A percentile compares a stretch with the other conserved stretches of the same genome.
These are phyloP conservation scores for Oldenlandia corymbosa DNA, from an alignment of 257 asterid species.

Conservation along the genomic window DNA sequence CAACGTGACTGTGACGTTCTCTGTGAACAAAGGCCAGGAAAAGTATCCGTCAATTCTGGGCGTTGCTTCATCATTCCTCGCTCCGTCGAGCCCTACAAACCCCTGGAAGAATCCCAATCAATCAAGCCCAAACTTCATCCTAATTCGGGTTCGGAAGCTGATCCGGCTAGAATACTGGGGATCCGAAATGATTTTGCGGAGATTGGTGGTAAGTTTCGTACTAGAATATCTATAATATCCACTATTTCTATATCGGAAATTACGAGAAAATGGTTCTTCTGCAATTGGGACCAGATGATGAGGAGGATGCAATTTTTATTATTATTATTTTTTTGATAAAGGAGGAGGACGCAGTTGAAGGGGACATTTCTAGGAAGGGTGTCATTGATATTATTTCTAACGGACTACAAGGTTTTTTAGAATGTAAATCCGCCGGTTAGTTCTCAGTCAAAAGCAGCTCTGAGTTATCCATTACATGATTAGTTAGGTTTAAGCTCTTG, in stretches of 20 bases:
- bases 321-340: too few species aligned
- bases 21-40: too few species aligned
- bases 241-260: constrained; percentile 80
- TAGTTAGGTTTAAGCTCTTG: not conserved
- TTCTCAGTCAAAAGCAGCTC: not conserved
- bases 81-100: constrained; percentile 53
- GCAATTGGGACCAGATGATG: constrained; percentile 76
- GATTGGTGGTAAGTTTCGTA: constrained; percentile 90
- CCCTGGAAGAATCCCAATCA: not conserved
- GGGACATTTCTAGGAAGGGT: constrained; percentile 27
- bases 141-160: constrained; percentile 19
- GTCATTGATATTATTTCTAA: constrained; percentile 81
- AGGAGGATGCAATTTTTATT: too few species aligned
- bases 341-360: constrained; percentile 36
- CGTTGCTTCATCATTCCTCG: constrained; percentile 91
- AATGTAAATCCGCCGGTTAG: too few species aligned
- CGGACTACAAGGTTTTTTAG: too few species aligned
- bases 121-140: not conserved
- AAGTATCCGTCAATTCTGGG: constrained; percentile 97
- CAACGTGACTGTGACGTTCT: too few species aligned
- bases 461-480: not conserved
- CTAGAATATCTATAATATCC: constrained; percentile 73
- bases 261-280: constrained; percentile 79
- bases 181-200: constrained; percentile 84
- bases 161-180: constrained; percentile 34